Conservation (phyloP, 2,329 filamentous ascomycete species). For the Albifimbria verrucaria region DNA sequence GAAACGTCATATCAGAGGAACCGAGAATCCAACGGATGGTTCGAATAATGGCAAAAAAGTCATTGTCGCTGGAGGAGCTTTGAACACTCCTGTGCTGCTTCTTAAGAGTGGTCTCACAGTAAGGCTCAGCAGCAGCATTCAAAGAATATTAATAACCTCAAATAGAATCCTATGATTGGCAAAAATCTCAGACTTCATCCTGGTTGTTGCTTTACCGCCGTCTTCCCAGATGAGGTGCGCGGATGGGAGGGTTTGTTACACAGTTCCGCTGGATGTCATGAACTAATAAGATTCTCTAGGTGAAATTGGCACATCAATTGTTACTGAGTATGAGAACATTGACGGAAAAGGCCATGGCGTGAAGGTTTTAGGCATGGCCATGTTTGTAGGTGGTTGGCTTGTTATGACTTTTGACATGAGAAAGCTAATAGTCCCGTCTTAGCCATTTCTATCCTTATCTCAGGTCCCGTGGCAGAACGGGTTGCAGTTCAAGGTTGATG, state of each 20-base stretch:
- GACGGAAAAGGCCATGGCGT: constrained; percentile 9
- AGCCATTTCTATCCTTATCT: background rate
- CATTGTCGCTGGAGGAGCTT: constrained; percentile 4
- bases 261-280: background rate
- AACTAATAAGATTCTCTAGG: background rate
- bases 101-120: background rate
- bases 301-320: constrained; percentile 6
- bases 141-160: background rate
- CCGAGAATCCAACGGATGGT: background rate
- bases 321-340: constrained; percentile 4
- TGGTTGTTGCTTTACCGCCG: constrained; percentile 2
- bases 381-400: constrained; percentile 3
- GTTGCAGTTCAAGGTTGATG: background rate
- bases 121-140: background rate
- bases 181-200: constrained; percentile 10
- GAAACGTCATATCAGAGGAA: background rate
- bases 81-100: constrained; percentile 7
- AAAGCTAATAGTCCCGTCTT: background rate
- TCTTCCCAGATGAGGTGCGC: constrained; percentile 5
- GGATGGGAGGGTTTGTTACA: constrained; percentile 7
- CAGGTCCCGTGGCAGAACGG: constrained; percentile 4
- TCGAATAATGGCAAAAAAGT: constrained; percentile 6
- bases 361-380: constrained; percentile 3
- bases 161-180: constrained; percentile 7
- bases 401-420: background rate